These are phyloP conservation scores for Marsdenia floribunda DNA, from an alignment of 257 asterid species.

Conservation along the genomic window DNA sequence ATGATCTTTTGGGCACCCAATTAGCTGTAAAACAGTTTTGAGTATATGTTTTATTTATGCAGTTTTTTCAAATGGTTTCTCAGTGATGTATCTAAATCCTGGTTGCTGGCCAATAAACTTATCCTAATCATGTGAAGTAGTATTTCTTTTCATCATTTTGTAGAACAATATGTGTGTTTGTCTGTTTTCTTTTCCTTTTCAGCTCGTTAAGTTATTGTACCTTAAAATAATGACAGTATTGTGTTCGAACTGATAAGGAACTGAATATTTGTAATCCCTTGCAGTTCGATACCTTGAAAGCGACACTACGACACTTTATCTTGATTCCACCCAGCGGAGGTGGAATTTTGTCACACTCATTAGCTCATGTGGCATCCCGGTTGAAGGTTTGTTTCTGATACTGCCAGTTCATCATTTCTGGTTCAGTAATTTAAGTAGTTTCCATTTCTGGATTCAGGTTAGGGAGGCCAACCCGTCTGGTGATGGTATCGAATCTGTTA, in stretches of 20 bases:
- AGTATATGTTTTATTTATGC: background rate
- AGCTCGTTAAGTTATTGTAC: background rate
- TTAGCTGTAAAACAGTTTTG: background rate
- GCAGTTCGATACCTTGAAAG: constrained; percentile 85
- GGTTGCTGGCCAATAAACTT: background rate
- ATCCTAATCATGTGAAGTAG: background rate
- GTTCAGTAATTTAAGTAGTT: background rate
- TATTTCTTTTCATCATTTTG: background rate
- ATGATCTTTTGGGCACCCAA: background rate
- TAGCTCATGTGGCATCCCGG: constrained; percentile 74
- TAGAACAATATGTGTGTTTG: background rate
- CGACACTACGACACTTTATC: constrained; percentile 77
- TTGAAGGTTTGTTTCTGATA: constrained; percentile 55
- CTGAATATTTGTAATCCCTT: constrained; percentile 18
- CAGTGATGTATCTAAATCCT: background rate
- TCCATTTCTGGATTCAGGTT: constrained; percentile 40
- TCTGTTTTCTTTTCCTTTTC: background rate
- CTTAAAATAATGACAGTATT: no score
- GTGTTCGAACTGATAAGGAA: background rate
- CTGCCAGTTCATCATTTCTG: background rate
- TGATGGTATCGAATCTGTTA: constrained; percentile 83
- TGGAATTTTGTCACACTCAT: constrained; percentile 80
- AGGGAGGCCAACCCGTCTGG: constrained; percentile 69
- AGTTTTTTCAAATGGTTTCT: background rate
- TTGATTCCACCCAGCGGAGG: constrained; percentile 83